Evolutionary conservation across 306 rosid genomes (phyloP).

Genomic region (Crataegus laevigata): DNA sequence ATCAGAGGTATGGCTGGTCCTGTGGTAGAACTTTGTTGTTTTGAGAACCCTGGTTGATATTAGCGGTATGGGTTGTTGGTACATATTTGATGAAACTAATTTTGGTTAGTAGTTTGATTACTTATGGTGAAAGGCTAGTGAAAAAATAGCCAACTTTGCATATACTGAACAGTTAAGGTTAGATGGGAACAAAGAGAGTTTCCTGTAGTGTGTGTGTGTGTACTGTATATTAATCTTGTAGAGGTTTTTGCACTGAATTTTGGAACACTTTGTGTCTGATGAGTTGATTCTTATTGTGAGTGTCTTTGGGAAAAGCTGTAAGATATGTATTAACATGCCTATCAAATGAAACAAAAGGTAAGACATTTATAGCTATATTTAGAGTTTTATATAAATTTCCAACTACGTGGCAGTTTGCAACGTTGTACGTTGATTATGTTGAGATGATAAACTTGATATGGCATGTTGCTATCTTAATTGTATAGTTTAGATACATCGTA

Average conservation of each 20-base stretch:
- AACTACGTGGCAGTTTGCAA: background rate
- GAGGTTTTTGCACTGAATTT: background rate
- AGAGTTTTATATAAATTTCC: background rate
- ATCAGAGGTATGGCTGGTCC: slow-evolving; percentile 54
- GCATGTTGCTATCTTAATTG: background rate
- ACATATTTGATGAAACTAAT: background rate
- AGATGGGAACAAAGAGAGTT: background rate
- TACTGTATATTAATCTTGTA: background rate
- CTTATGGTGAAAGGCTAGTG: background rate
- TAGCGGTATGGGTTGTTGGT: background rate
- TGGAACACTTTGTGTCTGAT: background rate
- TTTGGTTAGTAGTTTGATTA: background rate
- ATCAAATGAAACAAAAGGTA: background rate
- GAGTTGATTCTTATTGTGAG: background rate
- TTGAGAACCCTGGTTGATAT: background rate
- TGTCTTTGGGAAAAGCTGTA: background rate
- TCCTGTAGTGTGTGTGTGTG: background rate
- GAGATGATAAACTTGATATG: background rate
- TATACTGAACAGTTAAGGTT: background rate
- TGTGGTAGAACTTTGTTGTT: background rate
- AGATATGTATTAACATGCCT: background rate
- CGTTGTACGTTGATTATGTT: background rate
- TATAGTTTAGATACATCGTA: background rate
- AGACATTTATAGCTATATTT: background rate
- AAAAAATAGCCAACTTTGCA: background rate